These are phyloP conservation scores for Candida labiduridarum DNA, from an alignment of 1,139 yeast genomes.

Conservation along the genomic window DNA sequence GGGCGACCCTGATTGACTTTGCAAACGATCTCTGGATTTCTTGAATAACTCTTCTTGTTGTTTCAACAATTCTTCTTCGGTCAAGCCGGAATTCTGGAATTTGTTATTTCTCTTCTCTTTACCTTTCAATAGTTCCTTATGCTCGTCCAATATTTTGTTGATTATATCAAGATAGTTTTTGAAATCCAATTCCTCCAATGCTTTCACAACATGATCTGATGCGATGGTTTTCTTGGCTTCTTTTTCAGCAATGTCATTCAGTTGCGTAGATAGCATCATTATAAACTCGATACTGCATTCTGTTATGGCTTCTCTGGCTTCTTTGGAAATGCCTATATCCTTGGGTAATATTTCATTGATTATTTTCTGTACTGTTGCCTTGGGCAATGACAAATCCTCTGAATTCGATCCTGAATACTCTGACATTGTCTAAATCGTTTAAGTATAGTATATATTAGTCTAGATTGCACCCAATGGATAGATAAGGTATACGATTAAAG, in stretches of 20 bases:
- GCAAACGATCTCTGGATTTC: constrained; percentile 78
- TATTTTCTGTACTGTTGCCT: constrained; percentile 94
- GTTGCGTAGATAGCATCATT: constrained; percentile 90
- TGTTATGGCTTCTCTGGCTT: constrained; percentile 92
- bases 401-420: constrained; percentile 38
- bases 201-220: constrained; percentile 92
- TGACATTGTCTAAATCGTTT: constrained; percentile 28
- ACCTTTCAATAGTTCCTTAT: constrained; percentile 84
- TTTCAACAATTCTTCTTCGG: constrained; percentile 87
- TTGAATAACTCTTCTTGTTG: constrained; percentile 94
- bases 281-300: constrained; percentile 96
- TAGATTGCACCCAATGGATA: background rate
- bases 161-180: constrained; percentile 81
- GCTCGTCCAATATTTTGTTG: constrained; percentile 80
- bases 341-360: constrained; percentile 86
- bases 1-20: constrained; percentile 27
- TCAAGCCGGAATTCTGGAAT: constrained; percentile 86
- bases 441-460: no score
- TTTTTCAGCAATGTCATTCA: constrained; percentile 94
- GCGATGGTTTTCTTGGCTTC: constrained; percentile 97
- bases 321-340: constrained; percentile 86
- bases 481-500: background rate
- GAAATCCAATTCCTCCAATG: constrained; percentile 86
- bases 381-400: constrained; percentile 52
- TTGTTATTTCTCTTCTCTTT: constrained; percentile 91